phyloP scores from a whole-genome alignment of 2,329 filamentous ascomycete species.

The Trichoderma sp. region DNA sequence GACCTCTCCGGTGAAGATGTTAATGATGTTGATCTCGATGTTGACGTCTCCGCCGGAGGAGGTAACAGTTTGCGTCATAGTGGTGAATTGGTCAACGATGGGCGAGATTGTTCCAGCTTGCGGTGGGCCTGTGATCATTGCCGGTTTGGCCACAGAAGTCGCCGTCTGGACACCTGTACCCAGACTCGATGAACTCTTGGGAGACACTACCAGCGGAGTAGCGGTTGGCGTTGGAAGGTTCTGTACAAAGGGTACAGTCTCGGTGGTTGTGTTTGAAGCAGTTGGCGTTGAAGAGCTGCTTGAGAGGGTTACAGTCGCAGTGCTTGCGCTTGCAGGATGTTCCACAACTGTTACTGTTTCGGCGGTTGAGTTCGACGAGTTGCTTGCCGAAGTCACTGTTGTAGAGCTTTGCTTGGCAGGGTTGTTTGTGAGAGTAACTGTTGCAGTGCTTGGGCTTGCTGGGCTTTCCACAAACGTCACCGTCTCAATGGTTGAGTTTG shows the following conservation, averaged over 20 bases:
- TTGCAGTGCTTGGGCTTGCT: background rate
- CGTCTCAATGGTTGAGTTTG: background rate
- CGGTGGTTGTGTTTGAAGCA: background rate
- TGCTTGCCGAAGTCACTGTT: background rate
- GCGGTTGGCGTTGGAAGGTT: background rate
- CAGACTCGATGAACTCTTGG: background rate
- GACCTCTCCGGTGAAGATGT: conserved; percentile 34
- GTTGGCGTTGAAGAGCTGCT: background rate
- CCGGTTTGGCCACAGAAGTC: background rate
- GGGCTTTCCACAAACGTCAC: background rate
- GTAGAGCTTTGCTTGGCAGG: background rate
- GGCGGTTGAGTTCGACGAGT: background rate
- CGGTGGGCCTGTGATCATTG: conserved; percentile 29
- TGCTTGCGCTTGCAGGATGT: background rate
- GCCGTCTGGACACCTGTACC: background rate
- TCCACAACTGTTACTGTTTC: background rate
- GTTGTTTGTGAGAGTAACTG: background rate
- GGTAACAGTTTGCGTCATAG: conserved; percentile 29
- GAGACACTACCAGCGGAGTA: background rate
- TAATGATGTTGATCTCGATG: conserved; percentile 36
- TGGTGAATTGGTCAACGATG: conserved; percentile 26
- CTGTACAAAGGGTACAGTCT: background rate
- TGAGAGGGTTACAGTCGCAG: background rate
- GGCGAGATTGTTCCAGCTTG: conserved; percentile 22
- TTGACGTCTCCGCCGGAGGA: conserved; percentile 29